phyloP scores from a whole-genome alignment of 2,329 filamentous ascomycete genomes.

The Fusarium sp. region DNA sequence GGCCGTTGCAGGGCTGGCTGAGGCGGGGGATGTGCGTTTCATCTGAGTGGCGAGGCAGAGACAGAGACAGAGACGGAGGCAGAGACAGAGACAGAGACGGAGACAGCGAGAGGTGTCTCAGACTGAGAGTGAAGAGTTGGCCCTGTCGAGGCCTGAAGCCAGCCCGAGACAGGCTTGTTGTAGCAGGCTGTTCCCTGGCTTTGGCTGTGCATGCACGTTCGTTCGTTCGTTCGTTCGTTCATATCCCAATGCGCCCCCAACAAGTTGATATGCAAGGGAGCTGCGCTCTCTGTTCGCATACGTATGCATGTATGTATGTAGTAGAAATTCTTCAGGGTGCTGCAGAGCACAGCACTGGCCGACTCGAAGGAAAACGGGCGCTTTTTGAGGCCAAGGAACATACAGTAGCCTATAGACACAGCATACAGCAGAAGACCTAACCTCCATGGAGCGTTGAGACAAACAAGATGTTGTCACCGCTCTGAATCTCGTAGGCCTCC shows the following conservation, averaged over 20 bases:
- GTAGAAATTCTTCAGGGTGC: slow-evolving; percentile 33
- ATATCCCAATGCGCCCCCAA: slow-evolving; percentile 20
- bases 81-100: slow-evolving; percentile 18
- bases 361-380: slow-evolving; percentile 9
- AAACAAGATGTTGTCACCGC: slow-evolving; percentile 89
- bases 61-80: slow-evolving; percentile 20
- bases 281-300: slow-evolving; percentile 11
- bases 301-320: slow-evolving; percentile 21
- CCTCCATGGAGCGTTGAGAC: slow-evolving; percentile 97
- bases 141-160: slow-evolving; percentile 22
- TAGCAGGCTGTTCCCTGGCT: not conserved
- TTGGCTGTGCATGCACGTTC: slow-evolving; percentile 32
- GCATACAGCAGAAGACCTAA: slow-evolving; percentile 55
- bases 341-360: slow-evolving; percentile 26
- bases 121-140: slow-evolving; percentile 1
- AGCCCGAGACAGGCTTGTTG: slow-evolving; percentile 33
- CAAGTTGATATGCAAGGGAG: slow-evolving; percentile 42
- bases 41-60: slow-evolving; percentile 34
- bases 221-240: slow-evolving; percentile 27
- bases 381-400: slow-evolving; percentile 11
- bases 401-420: slow-evolving; percentile 5
- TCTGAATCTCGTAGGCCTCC: slow-evolving; percentile 85
- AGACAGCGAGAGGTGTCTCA: slow-evolving; percentile 19
- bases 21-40: slow-evolving; percentile 35
- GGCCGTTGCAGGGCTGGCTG: slow-evolving; percentile 31